phyloP scores from a whole-genome alignment of 2,329 filamentous ascomycete species.

The Claviceps purpurea region DNA sequence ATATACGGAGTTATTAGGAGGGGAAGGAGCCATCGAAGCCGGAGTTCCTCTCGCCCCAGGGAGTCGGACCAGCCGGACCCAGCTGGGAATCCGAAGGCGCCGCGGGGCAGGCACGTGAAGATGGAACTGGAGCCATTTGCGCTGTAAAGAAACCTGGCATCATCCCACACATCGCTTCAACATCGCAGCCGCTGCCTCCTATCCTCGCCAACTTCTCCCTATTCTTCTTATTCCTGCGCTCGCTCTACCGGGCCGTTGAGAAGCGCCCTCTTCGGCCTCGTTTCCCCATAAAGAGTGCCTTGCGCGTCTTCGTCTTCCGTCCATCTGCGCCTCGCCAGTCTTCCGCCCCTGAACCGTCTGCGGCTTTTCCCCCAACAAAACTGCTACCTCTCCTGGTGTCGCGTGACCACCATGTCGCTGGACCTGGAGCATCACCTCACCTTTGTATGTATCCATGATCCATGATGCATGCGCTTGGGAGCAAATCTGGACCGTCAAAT shows the following conservation, averaged over 20 bases:
- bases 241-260: not conserved
- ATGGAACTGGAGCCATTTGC: not conserved
- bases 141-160: constrained; percentile 2
- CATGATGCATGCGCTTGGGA: not conserved
- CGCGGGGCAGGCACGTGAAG: constrained; percentile 4
- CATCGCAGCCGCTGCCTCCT: not conserved
- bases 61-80: too few species aligned
- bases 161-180: not conserved
- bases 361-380: not conserved
- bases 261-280: not conserved
- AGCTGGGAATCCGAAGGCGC: not conserved
- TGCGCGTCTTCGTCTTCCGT: not conserved
- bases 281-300: not conserved
- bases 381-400: not conserved
- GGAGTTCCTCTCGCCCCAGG: not conserved
- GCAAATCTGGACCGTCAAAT: not conserved
- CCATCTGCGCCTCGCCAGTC: not conserved
- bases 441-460: constrained; percentile 40
- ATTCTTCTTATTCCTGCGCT: constrained; percentile 1
- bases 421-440: constrained; percentile 71
- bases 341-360: not conserved
- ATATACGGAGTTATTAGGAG: not conserved
- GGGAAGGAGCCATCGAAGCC: not conserved
- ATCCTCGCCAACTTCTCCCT: not conserved
- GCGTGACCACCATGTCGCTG: constrained; percentile 41